phyloP scores from a whole-genome alignment of 441 rosid species.

The Mallotus repandus region DNA sequence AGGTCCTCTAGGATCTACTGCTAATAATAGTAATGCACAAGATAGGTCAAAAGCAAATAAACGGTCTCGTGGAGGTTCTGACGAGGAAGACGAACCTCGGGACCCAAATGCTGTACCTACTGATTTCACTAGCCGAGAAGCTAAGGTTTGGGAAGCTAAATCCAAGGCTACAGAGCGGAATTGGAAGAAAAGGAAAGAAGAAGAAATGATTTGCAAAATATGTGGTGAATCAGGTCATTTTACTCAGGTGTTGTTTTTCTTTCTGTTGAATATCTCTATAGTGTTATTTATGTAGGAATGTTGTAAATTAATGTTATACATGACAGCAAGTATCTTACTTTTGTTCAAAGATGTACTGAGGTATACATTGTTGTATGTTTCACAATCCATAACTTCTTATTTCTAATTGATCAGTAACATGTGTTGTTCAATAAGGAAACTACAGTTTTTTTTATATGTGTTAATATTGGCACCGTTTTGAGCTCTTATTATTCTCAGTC shows the following conservation, averaged over 20 bases:
- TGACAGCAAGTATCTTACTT: background rate
- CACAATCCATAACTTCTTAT: background rate
- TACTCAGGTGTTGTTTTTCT: conserved; percentile 63
- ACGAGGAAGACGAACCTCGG: conserved; percentile 69
- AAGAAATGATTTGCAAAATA: conserved; percentile 94
- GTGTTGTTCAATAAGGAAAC: background rate
- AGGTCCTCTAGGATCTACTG: conserved; percentile 55
- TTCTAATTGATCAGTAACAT: background rate
- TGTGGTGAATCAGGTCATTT: conserved; percentile 98
- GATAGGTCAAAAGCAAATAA: conserved; percentile 52
- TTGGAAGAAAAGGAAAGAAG: conserved; percentile 99
- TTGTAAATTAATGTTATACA: background rate
- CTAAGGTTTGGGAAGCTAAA: conserved; percentile 98
- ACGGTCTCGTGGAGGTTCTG: conserved; percentile 54
- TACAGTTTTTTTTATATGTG: background rate
- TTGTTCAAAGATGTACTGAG: background rate
- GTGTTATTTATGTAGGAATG: background rate
- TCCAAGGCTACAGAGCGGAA: conserved; percentile 98
- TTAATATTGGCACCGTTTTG: background rate
- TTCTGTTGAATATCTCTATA: background rate
- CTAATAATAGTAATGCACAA: conserved; percentile 35
- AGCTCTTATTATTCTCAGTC: background rate
- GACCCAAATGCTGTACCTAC: conserved; percentile 98
- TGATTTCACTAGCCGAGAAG: conserved; percentile 95
- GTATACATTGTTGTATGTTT: background rate